Base-by-base conservation (phyloP, 2,329 filamentous ascomycete species). In the Nemania bipapillata region DNA sequence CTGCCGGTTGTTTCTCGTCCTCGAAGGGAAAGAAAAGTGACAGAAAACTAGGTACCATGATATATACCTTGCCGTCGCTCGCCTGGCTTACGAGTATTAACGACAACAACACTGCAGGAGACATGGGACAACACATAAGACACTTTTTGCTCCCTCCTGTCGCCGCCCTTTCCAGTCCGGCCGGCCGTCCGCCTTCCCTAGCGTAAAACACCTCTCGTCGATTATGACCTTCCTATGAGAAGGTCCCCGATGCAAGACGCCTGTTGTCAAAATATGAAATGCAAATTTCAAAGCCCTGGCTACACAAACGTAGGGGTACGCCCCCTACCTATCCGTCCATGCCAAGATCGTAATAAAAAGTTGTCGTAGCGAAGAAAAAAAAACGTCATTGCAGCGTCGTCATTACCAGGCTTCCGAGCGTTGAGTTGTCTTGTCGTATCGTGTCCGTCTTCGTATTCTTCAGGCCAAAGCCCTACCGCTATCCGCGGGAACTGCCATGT, bases 321-420 rank as follows among this genome's bases (percentile, higher is more conserved):
- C 62, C 59, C 30, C 15, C 20, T 62, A 57, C 58, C 52, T 61
- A 54, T 63, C 63, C 66, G 68, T 42, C 62, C 63, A 65, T 69
- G 60, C 55, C 59, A 40, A 54, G 50, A 56, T 60, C 63, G 47
- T 67, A 65, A 69, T 63, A 72, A 73, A 71, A 60, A 60, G 30
- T n/a, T 32, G 32, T 72, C 61, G 49, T 72, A 62, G 60, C 17
- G 50, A 63, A 68, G 30, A 64, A 63, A 55, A 47, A 58, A 60
- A 69, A 69, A 64, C 69, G 68, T 76, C 75, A 73, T 77, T 60
- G 71, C 73, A 73, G 66, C 68, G 72, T 73, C 66, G 71, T 76
- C 55, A 75, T 74, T 74, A 75, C 50, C 57, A 37, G 40, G 17
- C 45, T 24, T 47, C 20, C 42, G 58, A 47, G 15, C 8, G 11